Conservation (phyloP, 2,329 filamentous ascomycete genomes). For the Diaporthe vaccinii region DNA sequence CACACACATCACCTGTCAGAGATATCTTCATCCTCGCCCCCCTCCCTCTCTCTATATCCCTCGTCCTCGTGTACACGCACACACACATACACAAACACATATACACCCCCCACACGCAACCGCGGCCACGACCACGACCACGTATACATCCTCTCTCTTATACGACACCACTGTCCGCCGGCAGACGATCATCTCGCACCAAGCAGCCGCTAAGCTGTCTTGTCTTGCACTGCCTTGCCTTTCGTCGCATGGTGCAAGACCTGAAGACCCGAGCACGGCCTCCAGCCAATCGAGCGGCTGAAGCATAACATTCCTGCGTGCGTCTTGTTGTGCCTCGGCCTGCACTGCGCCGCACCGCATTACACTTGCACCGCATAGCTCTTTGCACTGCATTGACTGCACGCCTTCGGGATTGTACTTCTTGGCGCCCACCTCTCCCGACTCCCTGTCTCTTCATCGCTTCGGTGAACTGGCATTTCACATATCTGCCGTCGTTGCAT, state of each 20-base stretch:
- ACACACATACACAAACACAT: not conserved
- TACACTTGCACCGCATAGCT: conserved; percentile 24
- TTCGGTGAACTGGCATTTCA: not conserved
- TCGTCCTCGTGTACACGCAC: not conserved
- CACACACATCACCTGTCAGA: conserved; percentile 5
- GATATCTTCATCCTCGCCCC: not conserved
- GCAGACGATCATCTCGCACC: not conserved
- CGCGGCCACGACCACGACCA: too few relatives aligned
- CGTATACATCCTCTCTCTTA: not conserved
- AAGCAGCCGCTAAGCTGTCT: not conserved
- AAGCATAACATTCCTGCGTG: conserved; percentile 28
- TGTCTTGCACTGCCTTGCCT: not conserved
- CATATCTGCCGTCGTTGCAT: not conserved
- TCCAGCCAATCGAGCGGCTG: not conserved
- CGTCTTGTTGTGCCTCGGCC: conserved; percentile 19
- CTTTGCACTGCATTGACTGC: conserved; percentile 26
- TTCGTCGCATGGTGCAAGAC: not conserved
- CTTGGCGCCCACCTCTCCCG: conserved; percentile 27
- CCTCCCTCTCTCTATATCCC: not conserved
- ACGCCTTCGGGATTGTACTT: conserved; percentile 28
- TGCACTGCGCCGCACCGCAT: conserved; percentile 20
- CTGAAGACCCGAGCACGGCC: not conserved
- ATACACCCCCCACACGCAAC: not conserved
- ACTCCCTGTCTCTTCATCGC: not conserved
- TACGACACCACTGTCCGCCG: not conserved